These are phyloP conservation scores for Symbiotaphrina buchneri DNA, from an alignment of 495 filamentous ascomycete genomes.

Conservation along the genomic window DNA sequence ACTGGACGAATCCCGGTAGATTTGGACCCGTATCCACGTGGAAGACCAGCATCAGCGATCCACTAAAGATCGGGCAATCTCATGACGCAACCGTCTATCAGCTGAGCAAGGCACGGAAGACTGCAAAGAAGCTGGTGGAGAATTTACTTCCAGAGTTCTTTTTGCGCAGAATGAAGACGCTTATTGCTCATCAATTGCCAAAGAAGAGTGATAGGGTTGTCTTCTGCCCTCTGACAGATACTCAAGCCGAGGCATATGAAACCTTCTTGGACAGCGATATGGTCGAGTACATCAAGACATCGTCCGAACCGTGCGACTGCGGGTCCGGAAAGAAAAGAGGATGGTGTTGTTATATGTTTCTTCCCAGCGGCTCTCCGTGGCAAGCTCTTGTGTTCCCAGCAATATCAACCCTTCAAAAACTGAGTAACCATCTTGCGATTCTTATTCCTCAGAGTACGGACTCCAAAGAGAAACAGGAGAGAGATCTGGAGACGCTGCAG, in stretches of 20 bases:
- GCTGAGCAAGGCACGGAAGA: conserved; percentile 57
- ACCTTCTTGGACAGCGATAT: conserved; percentile 51
- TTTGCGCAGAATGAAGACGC: conserved; percentile 73
- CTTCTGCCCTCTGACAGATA: conserved; percentile 75
- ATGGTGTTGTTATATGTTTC: conserved; percentile 50
- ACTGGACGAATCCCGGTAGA: conserved; percentile 86
- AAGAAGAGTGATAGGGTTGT: conserved; percentile 90
- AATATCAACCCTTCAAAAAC: conserved; percentile 60
- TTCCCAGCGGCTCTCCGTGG: conserved; percentile 41
- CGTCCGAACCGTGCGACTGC: conserved; percentile 49
- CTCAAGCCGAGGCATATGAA: conserved; percentile 70
- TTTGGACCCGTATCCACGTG: conserved; percentile 63
- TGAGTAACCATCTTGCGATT: conserved; percentile 81
- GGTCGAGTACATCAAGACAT: conserved; percentile 40
- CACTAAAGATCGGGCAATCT: conserved; percentile 67
- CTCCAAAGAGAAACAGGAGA: conserved; percentile 49
- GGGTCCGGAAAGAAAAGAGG: conserved; percentile 46
- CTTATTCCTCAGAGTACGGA: conserved; percentile 56
- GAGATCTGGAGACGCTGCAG: conserved; percentile 58
- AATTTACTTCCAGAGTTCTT: conserved; percentile 87
- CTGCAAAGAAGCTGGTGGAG: conserved; percentile 65
- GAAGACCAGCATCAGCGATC: conserved; percentile 53
- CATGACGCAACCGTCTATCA: conserved; percentile 81
- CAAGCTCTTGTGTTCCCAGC: conserved; percentile 66
- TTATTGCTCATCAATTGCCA: conserved; percentile 87